Evolutionary conservation across 306 rosid species (phyloP), one percentile per base, ranked within the genome.

Genomic region (Coriaria nepalensis): DNA sequence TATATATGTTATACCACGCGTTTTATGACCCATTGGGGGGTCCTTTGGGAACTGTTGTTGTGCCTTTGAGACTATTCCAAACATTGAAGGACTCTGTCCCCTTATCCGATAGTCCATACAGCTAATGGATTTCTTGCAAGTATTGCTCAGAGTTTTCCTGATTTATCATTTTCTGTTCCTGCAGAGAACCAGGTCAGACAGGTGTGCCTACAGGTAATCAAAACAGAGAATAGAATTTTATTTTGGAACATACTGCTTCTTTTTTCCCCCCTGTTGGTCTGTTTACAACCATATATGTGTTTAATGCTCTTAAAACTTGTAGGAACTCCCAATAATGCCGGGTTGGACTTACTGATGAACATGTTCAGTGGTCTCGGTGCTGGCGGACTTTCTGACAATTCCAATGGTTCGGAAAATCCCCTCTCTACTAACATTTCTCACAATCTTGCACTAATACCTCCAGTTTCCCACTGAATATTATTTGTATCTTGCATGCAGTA

Each of bases 331-430:
- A 68, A 59, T 50, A 52, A 43, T 60, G 52, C 65, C n/a, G 76
- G 66, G 42, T 53, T 78, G 63, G 85, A 78, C 53, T 37, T 74
- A 61, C 35, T 78, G 68, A 70, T 70, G 78, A 70, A 67, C 71
- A 72, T 78, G 78, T 74, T 78, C 45, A 75, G 85, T 52, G 81
- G 85, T 46, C 85, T 78, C 32, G 81, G 85, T 8, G 64, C 75
- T 32, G 85, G 81, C 29, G 46, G 75, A 52, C 51, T 71, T 62
- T 53, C 68, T 34, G 64, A 42, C 68, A 73, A 63, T 56, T 63
- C 82, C 6, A 54, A 71, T 40, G 81, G 85, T 78, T 68, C 47
- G 73, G 36, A 20, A 20, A 20, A 20, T 20, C 29, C 29, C 1
- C 29, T 20, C 29, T 20, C 29, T 20, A 20, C 29, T 20, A 20